phyloP scores from a whole-genome alignment of 768 basidiomycete species.

The Cystobasidium ongulense region DNA sequence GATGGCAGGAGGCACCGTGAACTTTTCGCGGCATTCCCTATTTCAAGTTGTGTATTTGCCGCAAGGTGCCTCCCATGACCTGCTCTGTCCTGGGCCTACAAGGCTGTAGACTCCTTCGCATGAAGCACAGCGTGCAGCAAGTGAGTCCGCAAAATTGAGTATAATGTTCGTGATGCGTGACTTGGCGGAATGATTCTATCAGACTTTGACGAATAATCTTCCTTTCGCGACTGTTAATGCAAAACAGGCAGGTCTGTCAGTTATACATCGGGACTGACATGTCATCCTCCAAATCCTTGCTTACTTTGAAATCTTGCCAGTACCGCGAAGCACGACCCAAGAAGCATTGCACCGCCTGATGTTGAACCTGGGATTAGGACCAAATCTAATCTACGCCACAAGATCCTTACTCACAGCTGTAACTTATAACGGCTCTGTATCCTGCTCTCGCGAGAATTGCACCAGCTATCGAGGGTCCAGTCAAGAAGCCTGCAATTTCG shows the following conservation, averaged over 20 bases:
- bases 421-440: slow-evolving; percentile 1
- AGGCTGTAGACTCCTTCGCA: too few relatives aligned
- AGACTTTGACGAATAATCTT: neutral
- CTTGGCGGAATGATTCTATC: neutral
- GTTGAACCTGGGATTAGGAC: neutral
- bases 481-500: slow-evolving; percentile 23
- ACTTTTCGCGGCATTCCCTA: too few relatives aligned
- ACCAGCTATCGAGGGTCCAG: slow-evolving; percentile 20
- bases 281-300: neutral
- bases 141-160: neutral
- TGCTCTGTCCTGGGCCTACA: too few relatives aligned
- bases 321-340: neutral
- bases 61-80: too few relatives aligned
- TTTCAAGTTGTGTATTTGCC: too few relatives aligned
- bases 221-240: neutral
- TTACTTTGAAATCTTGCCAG: neutral
- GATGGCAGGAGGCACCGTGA: too few relatives aligned
- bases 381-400: neutral
- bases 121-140: neutral
- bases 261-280: neutral
- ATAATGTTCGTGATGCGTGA: neutral
- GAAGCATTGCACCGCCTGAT: neutral
- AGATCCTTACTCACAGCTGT: slow-evolving; percentile 13
- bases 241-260: neutral
- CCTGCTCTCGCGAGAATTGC: neutral